These are phyloP conservation scores for Apiotrichum gracile DNA, from an alignment of 1,284 basidiomycete genomes.

Conservation along the genomic window DNA sequence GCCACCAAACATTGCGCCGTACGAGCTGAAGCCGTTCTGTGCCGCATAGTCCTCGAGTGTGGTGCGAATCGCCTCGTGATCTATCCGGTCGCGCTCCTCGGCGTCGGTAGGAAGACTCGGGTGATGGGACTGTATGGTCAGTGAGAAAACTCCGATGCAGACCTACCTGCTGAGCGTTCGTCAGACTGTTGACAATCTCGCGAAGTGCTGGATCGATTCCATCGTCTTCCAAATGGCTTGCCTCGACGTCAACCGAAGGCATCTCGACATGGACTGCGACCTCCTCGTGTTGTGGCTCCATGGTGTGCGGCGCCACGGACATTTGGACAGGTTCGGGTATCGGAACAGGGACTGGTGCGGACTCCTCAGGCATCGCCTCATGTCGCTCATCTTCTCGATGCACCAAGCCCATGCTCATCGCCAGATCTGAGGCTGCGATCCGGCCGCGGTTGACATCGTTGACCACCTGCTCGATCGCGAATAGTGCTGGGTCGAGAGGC, in stretches of 20 bases:
- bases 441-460: slow-evolving; percentile 30
- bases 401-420: not conserved
- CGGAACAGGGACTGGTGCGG: not conserved
- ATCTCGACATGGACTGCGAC: not conserved
- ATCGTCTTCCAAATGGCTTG: slow-evolving; percentile 23
- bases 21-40: slow-evolving; percentile 10
- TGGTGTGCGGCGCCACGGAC: too few relatives aligned
- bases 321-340: too few relatives aligned
- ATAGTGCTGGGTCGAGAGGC: slow-evolving; percentile 32
- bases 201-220: slow-evolving; percentile 42
- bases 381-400: not conserved
- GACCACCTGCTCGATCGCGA: slow-evolving; percentile 34
- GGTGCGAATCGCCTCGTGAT: slow-evolving; percentile 30
- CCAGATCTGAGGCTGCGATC: slow-evolving; percentile 15
- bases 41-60: slow-evolving; percentile 33
- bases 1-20: slow-evolving; percentile 16
- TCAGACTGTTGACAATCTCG: slow-evolving; percentile 44
- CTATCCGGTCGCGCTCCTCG: slow-evolving; percentile 30
- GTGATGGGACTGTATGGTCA: slow-evolving; percentile 12
- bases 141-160: not conserved
- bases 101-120: slow-evolving; percentile 11
- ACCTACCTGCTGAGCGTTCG: slow-evolving; percentile 40
- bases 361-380: not conserved
- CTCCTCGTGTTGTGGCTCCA: not conserved
- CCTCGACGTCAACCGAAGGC: not conserved